Evolutionary conservation across 306 rosid genomes (phyloP).

Genomic region (Casuarina glauca): DNA sequence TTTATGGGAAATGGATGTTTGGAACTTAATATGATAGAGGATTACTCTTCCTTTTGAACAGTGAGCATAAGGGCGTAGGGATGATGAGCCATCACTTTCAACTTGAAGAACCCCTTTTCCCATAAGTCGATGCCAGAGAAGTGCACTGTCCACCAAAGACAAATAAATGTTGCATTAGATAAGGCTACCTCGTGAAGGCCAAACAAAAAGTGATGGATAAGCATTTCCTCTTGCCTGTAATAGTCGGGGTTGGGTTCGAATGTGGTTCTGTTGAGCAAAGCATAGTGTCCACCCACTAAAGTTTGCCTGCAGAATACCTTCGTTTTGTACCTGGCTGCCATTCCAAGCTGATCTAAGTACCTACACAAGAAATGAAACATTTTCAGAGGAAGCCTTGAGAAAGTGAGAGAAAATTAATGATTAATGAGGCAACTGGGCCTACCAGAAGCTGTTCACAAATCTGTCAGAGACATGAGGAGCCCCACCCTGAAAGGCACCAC

Average conservation of each 20-base stretch:
- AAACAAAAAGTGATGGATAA: neutral
- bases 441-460: constrained; percentile 91
- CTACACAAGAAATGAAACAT: constrained; percentile 29
- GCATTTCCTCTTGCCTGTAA: constrained; percentile 58
- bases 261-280: constrained; percentile 74
- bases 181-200: neutral
- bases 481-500: constrained; percentile 94
- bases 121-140: constrained; percentile 91
- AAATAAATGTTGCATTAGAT: constrained; percentile 13
- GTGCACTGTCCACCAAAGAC: constrained; percentile 61
- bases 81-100: constrained; percentile 44
- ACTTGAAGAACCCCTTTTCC: constrained; percentile 70
- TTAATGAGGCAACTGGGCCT: constrained; percentile 34
- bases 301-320: constrained; percentile 90
- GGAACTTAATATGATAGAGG: neutral
- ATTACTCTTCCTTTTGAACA: constrained; percentile 89
- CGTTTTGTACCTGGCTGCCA: constrained; percentile 77
- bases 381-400: neutral
- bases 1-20: too few species aligned
- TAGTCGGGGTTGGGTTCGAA: constrained; percentile 88
- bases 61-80: constrained; percentile 80
- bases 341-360: constrained; percentile 98
- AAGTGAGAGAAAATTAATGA: constrained; percentile 9
- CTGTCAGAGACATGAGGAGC: constrained; percentile 72
- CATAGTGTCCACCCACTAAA: constrained; percentile 90